These are phyloP conservation scores for Yamadazyma mexicana DNA, from an alignment of 1,139 yeast genomes.

Conservation along the genomic window DNA sequence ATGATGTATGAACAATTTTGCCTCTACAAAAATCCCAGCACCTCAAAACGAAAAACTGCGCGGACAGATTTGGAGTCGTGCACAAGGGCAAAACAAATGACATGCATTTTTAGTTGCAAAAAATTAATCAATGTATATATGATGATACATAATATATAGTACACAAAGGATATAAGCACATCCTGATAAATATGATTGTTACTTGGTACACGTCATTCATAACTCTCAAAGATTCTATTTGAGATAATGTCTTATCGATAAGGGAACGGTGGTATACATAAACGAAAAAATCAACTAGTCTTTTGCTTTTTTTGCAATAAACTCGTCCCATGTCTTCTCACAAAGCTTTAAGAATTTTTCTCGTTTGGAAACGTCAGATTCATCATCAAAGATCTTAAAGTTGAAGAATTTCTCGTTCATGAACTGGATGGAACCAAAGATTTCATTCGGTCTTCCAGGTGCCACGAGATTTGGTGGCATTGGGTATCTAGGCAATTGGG, in stretches of 20 bases:
- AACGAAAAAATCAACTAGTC: background rate
- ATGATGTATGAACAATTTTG: slow-evolving; percentile 1
- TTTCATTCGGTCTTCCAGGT: slow-evolving; percentile 19
- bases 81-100: too few relatives aligned
- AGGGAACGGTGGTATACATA: too few relatives aligned
- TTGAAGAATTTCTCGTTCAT: slow-evolving; percentile 46
- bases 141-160: background rate
- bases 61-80: background rate
- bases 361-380: slow-evolving; percentile 23
- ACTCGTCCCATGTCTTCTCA: slow-evolving; percentile 57
- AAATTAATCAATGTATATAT: too few relatives aligned
- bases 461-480: slow-evolving; percentile 3
- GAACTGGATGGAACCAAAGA: slow-evolving; percentile 43
- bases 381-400: slow-evolving; percentile 33
- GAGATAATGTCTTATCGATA: too few relatives aligned
- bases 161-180: background rate
- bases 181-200: background rate
- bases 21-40: background rate
- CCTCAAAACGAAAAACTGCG: background rate
- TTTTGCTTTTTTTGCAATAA: slow-evolving; percentile 10
- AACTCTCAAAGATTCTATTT: too few relatives aligned
- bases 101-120: background rate
- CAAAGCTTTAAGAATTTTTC: slow-evolving; percentile 52
- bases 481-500: background rate
- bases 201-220: background rate